phyloP scores from a whole-genome alignment of 2,329 filamentous ascomycete species.

The Aspergillus jensenii region DNA sequence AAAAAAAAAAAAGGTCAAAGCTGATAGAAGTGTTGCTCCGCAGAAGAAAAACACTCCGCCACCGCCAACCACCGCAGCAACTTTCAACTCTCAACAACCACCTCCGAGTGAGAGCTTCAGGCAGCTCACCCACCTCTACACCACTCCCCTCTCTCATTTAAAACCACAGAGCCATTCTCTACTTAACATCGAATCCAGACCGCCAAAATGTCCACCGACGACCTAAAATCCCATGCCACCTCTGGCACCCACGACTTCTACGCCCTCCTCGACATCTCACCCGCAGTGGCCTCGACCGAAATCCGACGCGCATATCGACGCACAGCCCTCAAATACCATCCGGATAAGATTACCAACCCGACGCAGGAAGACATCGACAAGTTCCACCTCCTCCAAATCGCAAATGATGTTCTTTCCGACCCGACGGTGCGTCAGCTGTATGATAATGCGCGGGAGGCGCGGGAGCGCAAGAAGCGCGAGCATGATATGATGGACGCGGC shows the following conservation, averaged over 20 bases:
- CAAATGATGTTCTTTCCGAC: conserved; percentile 79
- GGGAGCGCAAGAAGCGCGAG: conserved; percentile 67
- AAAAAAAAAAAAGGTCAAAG: not conserved
- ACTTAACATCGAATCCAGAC: not conserved
- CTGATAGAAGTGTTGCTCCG: not conserved
- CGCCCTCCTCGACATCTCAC: conserved; percentile 67
- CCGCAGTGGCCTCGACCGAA: conserved; percentile 66
- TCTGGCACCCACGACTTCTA: conserved; percentile 70
- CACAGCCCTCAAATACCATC: conserved; percentile 85
- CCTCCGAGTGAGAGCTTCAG: not conserved
- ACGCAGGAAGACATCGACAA: conserved; percentile 69
- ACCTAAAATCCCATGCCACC: conserved; percentile 58
- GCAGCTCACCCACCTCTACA: not conserved
- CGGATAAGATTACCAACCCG: conserved; percentile 77
- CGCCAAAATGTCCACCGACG: conserved; percentile 39
- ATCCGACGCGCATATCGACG: conserved; percentile 83
- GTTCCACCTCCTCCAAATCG: conserved; percentile 82
- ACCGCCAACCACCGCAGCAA: not conserved
- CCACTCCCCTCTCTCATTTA: not conserved
- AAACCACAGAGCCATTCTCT: not conserved
- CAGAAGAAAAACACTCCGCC: not conserved
- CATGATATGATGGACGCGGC: conserved; percentile 71
- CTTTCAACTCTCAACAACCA: not conserved
- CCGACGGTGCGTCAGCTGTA: conserved; percentile 71
- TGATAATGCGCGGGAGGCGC: conserved; percentile 72